Percentiles rank a stretch among this genome's conserved stretches.
Conservation (phyloP, 768 basidiomycete species). For the Rhodosporidiobolus sp. region DNA sequence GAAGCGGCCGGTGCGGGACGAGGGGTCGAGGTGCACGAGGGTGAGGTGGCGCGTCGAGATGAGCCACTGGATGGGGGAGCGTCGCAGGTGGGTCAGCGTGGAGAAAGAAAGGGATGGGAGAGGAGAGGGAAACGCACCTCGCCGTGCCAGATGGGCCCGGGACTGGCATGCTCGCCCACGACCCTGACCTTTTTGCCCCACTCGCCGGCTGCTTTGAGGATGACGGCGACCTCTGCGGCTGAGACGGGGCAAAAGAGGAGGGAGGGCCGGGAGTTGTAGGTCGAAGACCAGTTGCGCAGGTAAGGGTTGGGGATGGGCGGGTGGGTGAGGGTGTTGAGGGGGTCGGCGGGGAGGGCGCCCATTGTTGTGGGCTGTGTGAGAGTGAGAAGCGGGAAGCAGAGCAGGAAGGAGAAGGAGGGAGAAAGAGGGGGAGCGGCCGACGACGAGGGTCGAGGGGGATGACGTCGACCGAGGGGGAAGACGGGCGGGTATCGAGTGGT, state of each 20-base stretch:
- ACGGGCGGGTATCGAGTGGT: too few species aligned
- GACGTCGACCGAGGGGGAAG: too few species aligned
- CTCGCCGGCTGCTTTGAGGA: not conserved
- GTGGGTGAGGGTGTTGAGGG: not conserved
- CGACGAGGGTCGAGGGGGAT: too few species aligned
- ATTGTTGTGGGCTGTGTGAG: not conserved
- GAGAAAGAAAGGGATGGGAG: not conserved
- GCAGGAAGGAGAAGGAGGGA: not conserved
- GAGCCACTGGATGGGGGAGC: not conserved
- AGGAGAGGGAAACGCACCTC: not conserved
- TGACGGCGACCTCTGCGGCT: not conserved
- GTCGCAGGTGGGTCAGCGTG: not conserved
- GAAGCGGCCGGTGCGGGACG: not conserved
- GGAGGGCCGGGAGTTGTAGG: not conserved
- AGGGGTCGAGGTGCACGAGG: not conserved
- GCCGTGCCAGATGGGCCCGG: constrained; percentile 4
- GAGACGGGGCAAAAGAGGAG: constrained; percentile 5
- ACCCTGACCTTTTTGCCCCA: not conserved
- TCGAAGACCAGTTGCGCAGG: constrained; percentile 6
- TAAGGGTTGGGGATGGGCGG: not conserved
- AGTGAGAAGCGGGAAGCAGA: not conserved
- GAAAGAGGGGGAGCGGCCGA: not conserved
- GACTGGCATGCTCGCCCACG: not conserved
- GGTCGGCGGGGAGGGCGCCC: not conserved
- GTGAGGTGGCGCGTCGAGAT: not conserved